Evolutionary conservation across 2,329 filamentous ascomycete genomes (phyloP).

Genomic region (Fulvia fulva): DNA sequence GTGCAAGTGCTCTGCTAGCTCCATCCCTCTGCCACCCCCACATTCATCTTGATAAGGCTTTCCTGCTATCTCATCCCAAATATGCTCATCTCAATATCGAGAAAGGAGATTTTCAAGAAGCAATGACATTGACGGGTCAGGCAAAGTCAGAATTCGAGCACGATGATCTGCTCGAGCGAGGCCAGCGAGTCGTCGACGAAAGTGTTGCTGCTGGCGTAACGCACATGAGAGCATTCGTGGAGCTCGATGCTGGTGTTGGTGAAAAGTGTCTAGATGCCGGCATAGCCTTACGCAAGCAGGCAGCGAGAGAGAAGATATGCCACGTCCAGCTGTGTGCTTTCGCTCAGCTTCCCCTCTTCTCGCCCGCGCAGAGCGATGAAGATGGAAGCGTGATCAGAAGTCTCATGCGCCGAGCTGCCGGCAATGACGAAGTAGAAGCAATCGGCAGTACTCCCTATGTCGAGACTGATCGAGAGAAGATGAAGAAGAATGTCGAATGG

Average conservation of each 20-base stretch:
- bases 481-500: constrained; percentile 59
- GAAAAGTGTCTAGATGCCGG: constrained; percentile 57
- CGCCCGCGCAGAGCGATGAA: constrained; percentile 37
- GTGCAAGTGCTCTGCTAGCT: constrained; percentile 40
- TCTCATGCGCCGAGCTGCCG: constrained; percentile 47
- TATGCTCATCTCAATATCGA: constrained; percentile 59
- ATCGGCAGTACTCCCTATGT: constrained; percentile 69
- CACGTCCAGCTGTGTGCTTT: constrained; percentile 66
- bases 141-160: constrained; percentile 62
- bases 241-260: constrained; percentile 61
- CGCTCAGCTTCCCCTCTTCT: constrained; percentile 66
- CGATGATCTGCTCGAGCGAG: constrained; percentile 61
- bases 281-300: constrained; percentile 48
- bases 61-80: constrained; percentile 55
- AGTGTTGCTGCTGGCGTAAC: constrained; percentile 63
- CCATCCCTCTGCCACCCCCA: constrained; percentile 67
- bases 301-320: constrained; percentile 51
- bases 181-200: constrained; percentile 62
- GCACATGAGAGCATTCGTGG: constrained; percentile 66
- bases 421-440: constrained; percentile 49
- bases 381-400: constrained; percentile 48
- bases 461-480: constrained; percentile 49
- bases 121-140: constrained; percentile 53
- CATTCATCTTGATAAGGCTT: constrained; percentile 67
- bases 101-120: constrained; percentile 62